A percentile compares a stretch with the other conserved stretches of the same genome.
Evolutionary conservation across 805 yeast species (phyloP).

Genomic region (Yarrowia sp.): DNA sequence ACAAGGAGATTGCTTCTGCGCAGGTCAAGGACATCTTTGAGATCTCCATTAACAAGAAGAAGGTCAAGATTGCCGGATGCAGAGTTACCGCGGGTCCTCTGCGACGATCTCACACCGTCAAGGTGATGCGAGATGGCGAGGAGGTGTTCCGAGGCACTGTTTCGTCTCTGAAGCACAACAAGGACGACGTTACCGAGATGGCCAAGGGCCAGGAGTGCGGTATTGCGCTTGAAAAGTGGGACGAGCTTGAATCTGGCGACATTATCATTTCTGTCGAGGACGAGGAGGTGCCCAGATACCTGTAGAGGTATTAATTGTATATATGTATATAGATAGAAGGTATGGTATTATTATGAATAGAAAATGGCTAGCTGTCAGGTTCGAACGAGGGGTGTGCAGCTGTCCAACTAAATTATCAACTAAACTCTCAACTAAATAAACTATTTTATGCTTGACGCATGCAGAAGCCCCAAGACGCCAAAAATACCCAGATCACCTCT

Average conservation of each 20-base stretch:
- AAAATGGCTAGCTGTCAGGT: neutral
- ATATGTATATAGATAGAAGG: conserved; percentile 26
- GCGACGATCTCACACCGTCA: conserved; percentile 55
- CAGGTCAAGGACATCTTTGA: conserved; percentile 69
- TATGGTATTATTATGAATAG: neutral
- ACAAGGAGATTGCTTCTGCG: conserved; percentile 63
- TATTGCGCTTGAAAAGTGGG: conserved; percentile 63
- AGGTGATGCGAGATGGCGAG: conserved; percentile 51
- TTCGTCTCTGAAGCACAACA: conserved; percentile 73
- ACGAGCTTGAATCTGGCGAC: conserved; percentile 72
- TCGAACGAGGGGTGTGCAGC: no score
- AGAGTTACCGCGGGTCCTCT: conserved; percentile 69
- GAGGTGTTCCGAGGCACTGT: conserved; percentile 57
- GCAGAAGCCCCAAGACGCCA: no score
- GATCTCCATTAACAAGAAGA: conserved; percentile 52
- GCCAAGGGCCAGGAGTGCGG: conserved; percentile 92
- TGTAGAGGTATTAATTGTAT: conserved; percentile 29
- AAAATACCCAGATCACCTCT: no score
- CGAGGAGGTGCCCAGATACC: conserved; percentile 52
- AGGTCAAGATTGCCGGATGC: conserved; percentile 79
- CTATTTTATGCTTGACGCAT: no score
- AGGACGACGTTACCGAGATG: conserved; percentile 74
- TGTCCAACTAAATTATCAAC: no score
- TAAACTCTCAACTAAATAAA: no score
- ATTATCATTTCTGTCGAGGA: conserved; percentile 70